Conservation (phyloP, 495 filamentous ascomycete genomes). For the Hyaloscypha bicolor region DNA sequence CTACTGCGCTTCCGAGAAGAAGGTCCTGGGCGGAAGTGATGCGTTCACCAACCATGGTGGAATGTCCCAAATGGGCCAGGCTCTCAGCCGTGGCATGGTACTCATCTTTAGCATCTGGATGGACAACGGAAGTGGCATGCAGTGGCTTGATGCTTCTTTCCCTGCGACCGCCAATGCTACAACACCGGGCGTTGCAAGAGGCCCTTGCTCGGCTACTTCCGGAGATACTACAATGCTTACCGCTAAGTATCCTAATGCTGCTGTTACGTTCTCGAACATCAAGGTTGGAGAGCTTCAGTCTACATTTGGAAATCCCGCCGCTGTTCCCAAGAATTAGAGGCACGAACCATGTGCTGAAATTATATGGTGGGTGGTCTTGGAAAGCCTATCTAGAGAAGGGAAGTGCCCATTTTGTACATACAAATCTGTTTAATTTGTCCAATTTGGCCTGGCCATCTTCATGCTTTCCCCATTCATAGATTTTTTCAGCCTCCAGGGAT, state of each 20-base stretch:
- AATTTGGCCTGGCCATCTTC: no score
- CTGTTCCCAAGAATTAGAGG: no score
- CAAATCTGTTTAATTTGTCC: no score
- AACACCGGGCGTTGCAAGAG: constrained; percentile 66
- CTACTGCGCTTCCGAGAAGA: constrained; percentile 63
- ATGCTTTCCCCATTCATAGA: no score
- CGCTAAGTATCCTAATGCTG: constrained; percentile 51
- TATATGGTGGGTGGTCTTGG: no score
- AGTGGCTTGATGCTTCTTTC: constrained; percentile 79
- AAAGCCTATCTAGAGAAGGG: no score
- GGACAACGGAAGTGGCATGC: constrained; percentile 73
- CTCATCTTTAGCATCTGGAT: constrained; percentile 71
- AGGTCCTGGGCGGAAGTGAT: constrained; percentile 57
- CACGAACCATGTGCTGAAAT: no score
- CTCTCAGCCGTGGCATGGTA: constrained; percentile 60
- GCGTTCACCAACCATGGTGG: constrained; percentile 58
- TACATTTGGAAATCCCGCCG: constrained; percentile 37
- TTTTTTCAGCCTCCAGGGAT: no score
- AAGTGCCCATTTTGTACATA: no score
- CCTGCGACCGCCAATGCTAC: constrained; percentile 53
- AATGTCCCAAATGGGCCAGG: constrained; percentile 56
- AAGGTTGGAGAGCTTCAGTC: constrained; percentile 64
- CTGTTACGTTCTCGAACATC: constrained; percentile 67
- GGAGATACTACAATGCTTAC: constrained; percentile 63
- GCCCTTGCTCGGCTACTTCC: constrained; percentile 62